Evolutionary conservation across 2,329 filamentous ascomycete species (phyloP).

Genomic region (Exophiala xenobiotica): DNA sequence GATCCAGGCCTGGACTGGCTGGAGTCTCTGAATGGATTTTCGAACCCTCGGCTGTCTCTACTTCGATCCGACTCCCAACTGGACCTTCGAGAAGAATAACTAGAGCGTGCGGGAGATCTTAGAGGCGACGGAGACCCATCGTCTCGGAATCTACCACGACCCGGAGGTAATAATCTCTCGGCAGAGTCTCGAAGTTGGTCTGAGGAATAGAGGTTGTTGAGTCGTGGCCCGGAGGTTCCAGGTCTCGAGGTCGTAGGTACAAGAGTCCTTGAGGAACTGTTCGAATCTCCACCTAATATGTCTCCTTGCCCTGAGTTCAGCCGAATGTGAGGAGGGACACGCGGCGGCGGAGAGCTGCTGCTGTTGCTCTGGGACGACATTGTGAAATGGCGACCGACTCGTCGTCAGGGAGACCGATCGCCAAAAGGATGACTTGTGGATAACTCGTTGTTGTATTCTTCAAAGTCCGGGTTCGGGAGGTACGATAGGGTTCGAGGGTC

Average conservation of each 20-base stretch:
- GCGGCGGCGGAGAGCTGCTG: slow-evolving; percentile 21
- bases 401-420: slow-evolving; percentile 29
- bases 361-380: slow-evolving; percentile 30
- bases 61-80: slow-evolving; percentile 65
- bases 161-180: slow-evolving; percentile 30
- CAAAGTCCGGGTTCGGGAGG: neutral
- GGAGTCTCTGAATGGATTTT: slow-evolving; percentile 62
- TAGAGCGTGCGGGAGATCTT: slow-evolving; percentile 51
- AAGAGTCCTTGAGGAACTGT: slow-evolving; percentile 22
- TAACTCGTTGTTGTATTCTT: slow-evolving; percentile 39
- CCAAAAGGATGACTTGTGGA: slow-evolving; percentile 9
- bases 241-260: slow-evolving; percentile 22
- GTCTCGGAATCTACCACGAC: slow-evolving; percentile 42
- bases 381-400: slow-evolving; percentile 26
- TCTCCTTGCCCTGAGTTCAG: slow-evolving; percentile 63
- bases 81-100: slow-evolving; percentile 59
- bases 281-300: slow-evolving; percentile 37
- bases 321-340: slow-evolving; percentile 58
- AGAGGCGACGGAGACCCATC: slow-evolving; percentile 47
- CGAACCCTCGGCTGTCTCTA: slow-evolving; percentile 51
- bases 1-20: slow-evolving; percentile 54
- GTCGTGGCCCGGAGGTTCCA: slow-evolving; percentile 10
- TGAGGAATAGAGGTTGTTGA: slow-evolving; percentile 31
- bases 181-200: slow-evolving; percentile 24
- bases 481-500: neutral